These are phyloP conservation scores for Rhododendron mucronatum DNA, from an alignment of 148 eudicot genomes.

Conservation along the genomic window DNA sequence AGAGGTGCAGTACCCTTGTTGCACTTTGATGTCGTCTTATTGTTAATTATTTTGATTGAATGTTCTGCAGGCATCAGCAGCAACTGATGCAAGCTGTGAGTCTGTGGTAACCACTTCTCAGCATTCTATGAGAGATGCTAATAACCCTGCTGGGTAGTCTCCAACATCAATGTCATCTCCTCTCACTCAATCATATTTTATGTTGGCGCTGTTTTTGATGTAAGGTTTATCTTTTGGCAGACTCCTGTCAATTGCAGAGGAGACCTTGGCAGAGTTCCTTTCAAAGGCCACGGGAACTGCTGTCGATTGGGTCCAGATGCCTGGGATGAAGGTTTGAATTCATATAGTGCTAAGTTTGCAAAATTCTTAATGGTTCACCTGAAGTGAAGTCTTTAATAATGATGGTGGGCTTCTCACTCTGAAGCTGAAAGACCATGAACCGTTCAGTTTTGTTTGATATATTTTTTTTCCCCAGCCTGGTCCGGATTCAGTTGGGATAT, in stretches of 20 bases:
- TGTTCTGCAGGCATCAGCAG: constrained; percentile 46
- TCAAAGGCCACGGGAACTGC: constrained; percentile 99
- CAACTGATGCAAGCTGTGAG: constrained; percentile 73
- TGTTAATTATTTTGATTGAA: background rate
- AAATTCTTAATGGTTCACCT: background rate
- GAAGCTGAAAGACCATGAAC: constrained; percentile 1
- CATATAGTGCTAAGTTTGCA: background rate
- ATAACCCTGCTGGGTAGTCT: constrained; percentile 61
- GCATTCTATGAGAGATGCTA: constrained; percentile 67
- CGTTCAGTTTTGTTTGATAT: background rate
- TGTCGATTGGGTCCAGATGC: constrained; percentile 99
- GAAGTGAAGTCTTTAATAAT: background rate
- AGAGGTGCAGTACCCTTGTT: background rate
- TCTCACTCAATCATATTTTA: background rate
- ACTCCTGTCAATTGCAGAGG: constrained; percentile 95
- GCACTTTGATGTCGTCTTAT: background rate
- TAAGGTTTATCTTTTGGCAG: constrained; percentile 28
- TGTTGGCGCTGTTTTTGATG: background rate
- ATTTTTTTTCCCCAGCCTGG: constrained; percentile 67
- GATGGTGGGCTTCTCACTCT: background rate
- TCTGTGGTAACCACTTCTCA: constrained; percentile 63
- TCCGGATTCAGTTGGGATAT: constrained; percentile 99
- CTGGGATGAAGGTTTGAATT: constrained; percentile 92
- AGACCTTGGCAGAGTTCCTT: constrained; percentile 98
- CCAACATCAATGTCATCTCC: background rate